Base-by-base conservation (phyloP, 164 flowering plant genomes). In the Piper longum region DNA sequence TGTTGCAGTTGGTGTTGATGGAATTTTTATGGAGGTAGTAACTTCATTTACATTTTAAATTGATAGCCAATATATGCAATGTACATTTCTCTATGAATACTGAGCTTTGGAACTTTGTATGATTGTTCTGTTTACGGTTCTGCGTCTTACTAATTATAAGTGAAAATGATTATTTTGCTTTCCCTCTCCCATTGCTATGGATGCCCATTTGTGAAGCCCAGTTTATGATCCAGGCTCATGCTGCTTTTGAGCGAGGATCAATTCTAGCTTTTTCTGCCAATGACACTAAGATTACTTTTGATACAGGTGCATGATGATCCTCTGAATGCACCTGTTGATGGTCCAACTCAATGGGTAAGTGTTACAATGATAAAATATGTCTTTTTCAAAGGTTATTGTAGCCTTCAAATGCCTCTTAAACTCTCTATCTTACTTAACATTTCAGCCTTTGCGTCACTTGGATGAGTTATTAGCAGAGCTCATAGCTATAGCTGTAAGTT, bases 291-390 rank as follows among this genome's bases (percentile, higher is more conserved):
- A 41, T 7, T 65, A 76, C 60, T 64, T 62, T 60, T 16, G 68
- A 12, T 6, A 42, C 65, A 89, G 98, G 98, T 93, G 65, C 99
- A 93, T 66, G 85, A 93, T 75, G 92, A 93, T 77, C 97, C 99
- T 57, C 61, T 81, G 48, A 82, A 71, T 72, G 99, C 99, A 11
- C 99, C 99, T 43, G 96, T 88, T 57, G 99, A 93, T 80, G 99
- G 99, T 62, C 99, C 99, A 59, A 93, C 99, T 41, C 98, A 93
- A 68, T 93, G 99, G 98, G 98, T 89, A 64, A 78, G 90, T 80
- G 62, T 51, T 63, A 16, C 41, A 26, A 5, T 63, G 57, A 16
- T 43, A 36, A 17, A 36, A 43, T 17, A 43, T 7, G 18, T 55
- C 16, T 18, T 3, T 43, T 59, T 18, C 41, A n/a, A 8, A 51